Base-by-base conservation (phyloP, 2,329 filamentous ascomycete genomes). In the Botrytis sinoallii region DNA sequence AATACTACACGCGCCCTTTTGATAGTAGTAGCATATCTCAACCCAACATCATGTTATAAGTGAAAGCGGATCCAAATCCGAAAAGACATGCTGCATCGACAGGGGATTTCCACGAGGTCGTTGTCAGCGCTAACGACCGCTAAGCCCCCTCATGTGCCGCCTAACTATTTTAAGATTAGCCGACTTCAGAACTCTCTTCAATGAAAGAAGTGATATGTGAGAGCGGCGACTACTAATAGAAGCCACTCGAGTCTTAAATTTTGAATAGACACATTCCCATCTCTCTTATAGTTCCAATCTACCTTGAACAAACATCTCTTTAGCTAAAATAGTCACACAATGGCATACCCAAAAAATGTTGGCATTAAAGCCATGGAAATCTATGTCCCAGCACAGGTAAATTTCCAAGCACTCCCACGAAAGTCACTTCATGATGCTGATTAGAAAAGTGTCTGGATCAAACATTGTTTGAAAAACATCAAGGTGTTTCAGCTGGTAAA, bases 351-450 rank as follows among this genome's bases (percentile, higher is more conserved):
- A 76, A 90, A 94, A 84, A 95, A 95, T 85, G 91, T 96, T 84
- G 93, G 93, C 88, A 94, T 96, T 83, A 95, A 95, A 87, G 93
- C 92, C 91, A 93, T 96, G 84, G 93, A 95, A 84, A 89, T 96
- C 82, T 96, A 96, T 84, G 93, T 94, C 82, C 93, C 93, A 77
- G 92, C 88, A 84, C 93, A 95, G 90, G 93, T 95, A 85, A 85
- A 90, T 18, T 3, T 32, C 22, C 25, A 18, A 12, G 1, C 16
- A 35, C 29, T 44, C n/a, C 29, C 2, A 12, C 7, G 10, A 35
- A 35, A 48, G 8, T n/a, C 14, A 10, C 29, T 48, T 52, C 44
- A n/a, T 2, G 18, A 38, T 22, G 20, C 44, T 66, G 29, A 66
- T 38, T 18, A 22, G 44, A 25, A 18, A 66, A 95, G 93, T 96